phyloP scores from a whole-genome alignment of 768 basidiomycete genomes.

The Boletus tylopilopsis region DNA sequence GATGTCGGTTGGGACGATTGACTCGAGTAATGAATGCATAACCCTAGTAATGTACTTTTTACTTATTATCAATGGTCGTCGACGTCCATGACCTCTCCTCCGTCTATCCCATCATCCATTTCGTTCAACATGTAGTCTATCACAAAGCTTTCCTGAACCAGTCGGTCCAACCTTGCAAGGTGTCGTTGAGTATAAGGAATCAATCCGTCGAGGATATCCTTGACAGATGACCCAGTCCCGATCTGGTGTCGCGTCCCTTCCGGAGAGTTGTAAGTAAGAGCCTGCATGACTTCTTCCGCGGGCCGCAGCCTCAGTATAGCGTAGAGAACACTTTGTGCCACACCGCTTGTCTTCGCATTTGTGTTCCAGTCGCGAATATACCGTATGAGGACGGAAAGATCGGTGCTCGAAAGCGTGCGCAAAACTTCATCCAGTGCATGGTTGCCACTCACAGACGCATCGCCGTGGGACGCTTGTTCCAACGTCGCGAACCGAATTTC shows the following conservation, averaged over 20 bases:
- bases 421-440: conserved; percentile 79
- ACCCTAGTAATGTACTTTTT: conserved; percentile 15
- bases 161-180: conserved; percentile 74
- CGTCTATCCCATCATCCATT: conserved; percentile 77
- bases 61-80: conserved; percentile 10
- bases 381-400: conserved; percentile 76
- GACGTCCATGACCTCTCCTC: conserved; percentile 43
- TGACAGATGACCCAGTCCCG: conserved; percentile 36
- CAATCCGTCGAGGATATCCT: conserved; percentile 79
- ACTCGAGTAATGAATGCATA: conserved; percentile 1
- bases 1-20: conserved; percentile 54
- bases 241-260: conserved; percentile 13
- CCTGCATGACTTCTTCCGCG: conserved; percentile 67
- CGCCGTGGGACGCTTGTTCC: conserved; percentile 4
- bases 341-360: conserved; percentile 77
- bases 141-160: conserved; percentile 94
- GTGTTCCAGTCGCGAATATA: conserved; percentile 94
- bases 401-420: conserved; percentile 61
- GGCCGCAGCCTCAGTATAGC: conserved; percentile 75
- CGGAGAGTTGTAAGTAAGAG: conserved; percentile 42
- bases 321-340: conserved; percentile 83
- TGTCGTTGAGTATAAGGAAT: conserved; percentile 96
- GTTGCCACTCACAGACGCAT: conserved; percentile 60
- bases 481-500: conserved; percentile 42
- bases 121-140: conserved; percentile 86